Evolutionary conservation across 208 protist genomes (phyloP), one percentile per base, ranked within the genome.

Genomic region (Leishmania tropica): DNA sequence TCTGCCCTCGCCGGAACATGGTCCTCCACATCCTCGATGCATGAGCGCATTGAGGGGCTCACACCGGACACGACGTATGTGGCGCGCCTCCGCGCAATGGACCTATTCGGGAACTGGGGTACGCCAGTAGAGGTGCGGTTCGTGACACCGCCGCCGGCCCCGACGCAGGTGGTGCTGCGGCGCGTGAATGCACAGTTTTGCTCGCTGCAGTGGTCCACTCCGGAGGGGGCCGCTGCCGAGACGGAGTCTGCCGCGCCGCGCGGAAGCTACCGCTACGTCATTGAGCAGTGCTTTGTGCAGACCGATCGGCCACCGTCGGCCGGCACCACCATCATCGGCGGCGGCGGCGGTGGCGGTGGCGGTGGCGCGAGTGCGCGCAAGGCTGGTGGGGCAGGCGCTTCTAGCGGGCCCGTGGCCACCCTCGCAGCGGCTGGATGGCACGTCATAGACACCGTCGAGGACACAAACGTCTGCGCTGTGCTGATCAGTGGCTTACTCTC

Each of bases 141-240:
- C n/a, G 83, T 90, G 74, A 98, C 94, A 6, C 89, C 93, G n/a
- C 95, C 96, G 11, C 31, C 82, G 31, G 85, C 96, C 7, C 96
- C 96, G 10, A 77, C 77, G 35, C 78, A 89, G 60, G 90, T 97
- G 45, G 73, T 87, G 51, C 81, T 98, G 78, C 88, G 88, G 47
- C 94, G 93, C 62, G 84, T 94, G 42, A 96, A 97, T 78, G 88
- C 89, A 8, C 94, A 96, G 79, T 94, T 89, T 78, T 92, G 92
- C 81, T 83, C 91, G 8, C 81, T 98, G 53, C 92, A 96, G 85
- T 98, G 96, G 95, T 68, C 86, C 68, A 70, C 90, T 21, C 92
- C 90, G 17, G 64, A 28, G 35, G 47, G 58, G 1, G 10, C 68
- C 24, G 68, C 58, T 45, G 72, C 35, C 24, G 68, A 48, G 2